Evolutionary conservation across 805 yeast species (phyloP), one percentile per base, ranked within the genome.

Genomic region (Starmerella stellata): DNA sequence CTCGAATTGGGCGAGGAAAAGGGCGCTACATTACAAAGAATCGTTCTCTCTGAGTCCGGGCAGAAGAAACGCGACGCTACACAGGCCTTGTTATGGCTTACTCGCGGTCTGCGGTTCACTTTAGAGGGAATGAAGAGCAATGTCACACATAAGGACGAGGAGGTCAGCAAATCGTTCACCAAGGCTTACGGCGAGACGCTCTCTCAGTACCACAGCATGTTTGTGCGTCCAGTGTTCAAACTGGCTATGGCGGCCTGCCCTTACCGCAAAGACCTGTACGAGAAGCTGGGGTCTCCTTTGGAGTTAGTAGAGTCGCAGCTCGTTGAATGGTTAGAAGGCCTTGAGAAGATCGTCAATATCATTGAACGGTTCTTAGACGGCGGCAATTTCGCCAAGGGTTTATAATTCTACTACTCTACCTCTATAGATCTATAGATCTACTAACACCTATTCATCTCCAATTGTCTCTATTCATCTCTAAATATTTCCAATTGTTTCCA

Each of bases 201-300:
- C 55, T 68, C 77, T 43, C 74, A 82, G 59, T 75, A 73, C 61
- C 95, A 82, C 62, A 74, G 76, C 38, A 71, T 82, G 69, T 64
- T 82, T 52, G 67, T 82, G 45, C 78, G 76, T 54, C 93, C 93
- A 21, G 73, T 83, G 38, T 82, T 82, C 70, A 80, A 80, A 58
- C 67, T 83, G 56, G 95, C 95, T 36, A 83, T 82, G 94, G 79
- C 78, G 59, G 92, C 93, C 2, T 80, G 93, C 59, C 95, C 95
- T 11, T 83, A 80, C 61, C 72, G 93, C 64, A 73, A 71, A 56
- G 93, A 74, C 54, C 79, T 82, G 55, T 82, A 80, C 53, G 75
- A 59, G 43, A 82, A 81, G 63, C 69, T 82, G 50, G 94, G 94
- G 41, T 66, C 67, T 18, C 53, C 54, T 14, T 41, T 39, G 17